Evolutionary conservation across 768 basidiomycete species (phyloP).

Genomic region (Tylopilus rubrobrunneus): DNA sequence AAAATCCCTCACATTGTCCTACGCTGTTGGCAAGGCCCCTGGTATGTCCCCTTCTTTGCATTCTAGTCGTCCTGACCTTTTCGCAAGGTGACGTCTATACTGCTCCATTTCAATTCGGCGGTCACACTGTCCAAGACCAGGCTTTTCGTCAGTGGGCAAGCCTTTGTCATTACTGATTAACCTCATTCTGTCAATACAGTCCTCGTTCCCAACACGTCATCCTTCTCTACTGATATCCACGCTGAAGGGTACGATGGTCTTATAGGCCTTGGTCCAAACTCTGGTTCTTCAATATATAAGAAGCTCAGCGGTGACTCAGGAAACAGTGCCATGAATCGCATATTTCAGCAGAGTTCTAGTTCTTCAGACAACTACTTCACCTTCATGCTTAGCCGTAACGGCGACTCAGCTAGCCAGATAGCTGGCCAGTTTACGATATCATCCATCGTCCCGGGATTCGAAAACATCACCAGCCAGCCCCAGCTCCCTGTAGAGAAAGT

Average conservation of each 20-base stretch:
- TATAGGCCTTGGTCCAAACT: conserved; percentile 75
- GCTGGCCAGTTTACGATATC: conserved; percentile 69
- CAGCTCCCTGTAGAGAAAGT: conserved; percentile 66
- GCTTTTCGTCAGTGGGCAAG: conserved; percentile 52
- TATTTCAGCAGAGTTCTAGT: conserved; percentile 59
- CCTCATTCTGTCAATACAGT: conserved; percentile 37
- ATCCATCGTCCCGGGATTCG: conserved; percentile 59
- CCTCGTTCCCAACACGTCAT: conserved; percentile 56
- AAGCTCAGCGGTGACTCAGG: conserved; percentile 48
- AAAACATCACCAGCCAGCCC: conserved; percentile 57
- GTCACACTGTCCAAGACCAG: conserved; percentile 56
- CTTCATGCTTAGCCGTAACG: conserved; percentile 58
- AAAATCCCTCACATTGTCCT: conserved; percentile 50
- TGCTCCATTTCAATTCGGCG: conserved; percentile 50
- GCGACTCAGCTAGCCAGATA: conserved; percentile 44
- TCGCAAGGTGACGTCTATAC: conserved; percentile 51
- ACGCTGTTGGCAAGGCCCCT: conserved; percentile 64
- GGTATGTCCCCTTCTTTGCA: conserved; percentile 36
- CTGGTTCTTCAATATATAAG: conserved; percentile 59
- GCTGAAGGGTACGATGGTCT: conserved; percentile 66
- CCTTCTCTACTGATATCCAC: conserved; percentile 59
- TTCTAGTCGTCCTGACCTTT: background rate
- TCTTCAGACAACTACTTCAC: conserved; percentile 62
- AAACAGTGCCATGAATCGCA: conserved; percentile 58
- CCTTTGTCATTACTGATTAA: background rate